These are phyloP conservation scores for Jacaranda copaia DNA, from an alignment of 257 asterid species.

Conservation along the genomic window DNA sequence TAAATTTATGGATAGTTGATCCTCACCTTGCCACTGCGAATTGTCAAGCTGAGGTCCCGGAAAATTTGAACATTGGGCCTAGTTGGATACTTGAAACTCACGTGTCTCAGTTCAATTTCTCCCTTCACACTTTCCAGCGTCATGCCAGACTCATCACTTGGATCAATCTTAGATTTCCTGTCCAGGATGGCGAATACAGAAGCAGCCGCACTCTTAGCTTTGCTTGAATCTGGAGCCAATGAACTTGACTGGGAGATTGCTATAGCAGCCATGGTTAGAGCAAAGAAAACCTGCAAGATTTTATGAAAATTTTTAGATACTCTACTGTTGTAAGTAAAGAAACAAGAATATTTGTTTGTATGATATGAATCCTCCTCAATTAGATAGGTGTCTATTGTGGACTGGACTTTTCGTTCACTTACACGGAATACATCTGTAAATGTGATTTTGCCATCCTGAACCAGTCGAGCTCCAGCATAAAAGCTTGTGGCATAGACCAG, in stretches of 20 bases:
- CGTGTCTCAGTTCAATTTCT: slow-evolving; percentile 70
- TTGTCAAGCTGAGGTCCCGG: slow-evolving; percentile 65
- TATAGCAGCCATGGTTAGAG: slow-evolving; percentile 82
- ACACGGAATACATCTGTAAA: slow-evolving; percentile 83
- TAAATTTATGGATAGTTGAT: not conserved
- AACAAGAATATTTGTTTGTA: not conserved
- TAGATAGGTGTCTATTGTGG: no score
- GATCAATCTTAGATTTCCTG: slow-evolving; percentile 73
- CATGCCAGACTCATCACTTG: slow-evolving; percentile 77
- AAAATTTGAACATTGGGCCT: slow-evolving; percentile 80
- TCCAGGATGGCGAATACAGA: slow-evolving; percentile 80
- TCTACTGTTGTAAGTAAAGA: not conserved
- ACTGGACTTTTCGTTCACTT: slow-evolving; percentile 32
- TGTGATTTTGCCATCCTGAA: slow-evolving; percentile 70
- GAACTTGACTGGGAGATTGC: slow-evolving; percentile 89
- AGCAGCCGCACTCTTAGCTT: slow-evolving; percentile 85
- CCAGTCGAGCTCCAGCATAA: slow-evolving; percentile 89
- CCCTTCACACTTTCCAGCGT: slow-evolving; percentile 72
- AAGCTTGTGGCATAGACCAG: slow-evolving; percentile 84
- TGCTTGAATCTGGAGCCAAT: slow-evolving; percentile 79
- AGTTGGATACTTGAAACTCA: slow-evolving; percentile 85
- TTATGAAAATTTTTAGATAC: not conserved
- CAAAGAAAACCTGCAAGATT: slow-evolving; percentile 81
- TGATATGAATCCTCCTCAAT: not conserved
- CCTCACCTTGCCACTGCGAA: slow-evolving; percentile 79